Evolutionary conservation across 768 basidiomycete genomes (phyloP).

Genomic region (Tylopilus subfusipes): DNA sequence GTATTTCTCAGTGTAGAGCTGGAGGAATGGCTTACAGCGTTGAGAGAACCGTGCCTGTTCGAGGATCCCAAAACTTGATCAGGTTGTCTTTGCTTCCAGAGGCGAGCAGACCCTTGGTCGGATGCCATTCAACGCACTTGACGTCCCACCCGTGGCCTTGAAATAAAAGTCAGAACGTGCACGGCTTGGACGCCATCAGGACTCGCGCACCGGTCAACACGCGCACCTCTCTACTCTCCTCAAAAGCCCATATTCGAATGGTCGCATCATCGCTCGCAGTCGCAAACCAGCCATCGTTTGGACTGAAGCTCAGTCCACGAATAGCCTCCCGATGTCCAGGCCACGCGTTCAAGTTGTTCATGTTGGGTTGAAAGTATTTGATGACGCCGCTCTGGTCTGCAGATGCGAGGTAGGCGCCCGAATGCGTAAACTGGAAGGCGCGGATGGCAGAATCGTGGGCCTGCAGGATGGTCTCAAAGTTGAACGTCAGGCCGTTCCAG

Average conservation of each 20-base stretch:
- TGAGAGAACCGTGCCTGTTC: constrained; percentile 85
- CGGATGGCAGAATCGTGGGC: constrained; percentile 96
- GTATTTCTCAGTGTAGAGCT: not conserved
- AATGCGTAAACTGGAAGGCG: constrained; percentile 84
- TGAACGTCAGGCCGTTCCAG: constrained; percentile 99
- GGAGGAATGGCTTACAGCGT: constrained; percentile 62
- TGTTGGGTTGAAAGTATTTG: constrained; percentile 98
- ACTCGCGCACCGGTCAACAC: constrained; percentile 64
- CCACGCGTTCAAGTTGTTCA: constrained; percentile 97
- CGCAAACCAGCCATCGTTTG: constrained; percentile 87
- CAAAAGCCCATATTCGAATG: constrained; percentile 93
- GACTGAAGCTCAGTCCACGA: constrained; percentile 86
- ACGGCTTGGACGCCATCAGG: not conserved
- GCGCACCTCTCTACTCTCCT: constrained; percentile 85
- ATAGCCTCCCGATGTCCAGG: constrained; percentile 93
- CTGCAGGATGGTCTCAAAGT: constrained; percentile 99
- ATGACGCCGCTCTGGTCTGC: constrained; percentile 92
- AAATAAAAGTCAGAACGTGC: constrained; percentile 11
- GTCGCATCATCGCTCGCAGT: constrained; percentile 96
- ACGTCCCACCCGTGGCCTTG: constrained; percentile 99
- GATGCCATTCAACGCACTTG: constrained; percentile 98
- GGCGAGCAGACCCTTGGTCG: constrained; percentile 90
- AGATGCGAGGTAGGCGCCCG: constrained; percentile 89
- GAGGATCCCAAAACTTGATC: constrained; percentile 99
- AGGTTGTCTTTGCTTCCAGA: constrained; percentile 97